Percentiles rank a stretch among this genome's conserved stretches.
These are phyloP conservation scores for Hyaloperonospora arabidopsidis DNA, from an alignment of 352 stramenopile genomes.

Conservation along the genomic window DNA sequence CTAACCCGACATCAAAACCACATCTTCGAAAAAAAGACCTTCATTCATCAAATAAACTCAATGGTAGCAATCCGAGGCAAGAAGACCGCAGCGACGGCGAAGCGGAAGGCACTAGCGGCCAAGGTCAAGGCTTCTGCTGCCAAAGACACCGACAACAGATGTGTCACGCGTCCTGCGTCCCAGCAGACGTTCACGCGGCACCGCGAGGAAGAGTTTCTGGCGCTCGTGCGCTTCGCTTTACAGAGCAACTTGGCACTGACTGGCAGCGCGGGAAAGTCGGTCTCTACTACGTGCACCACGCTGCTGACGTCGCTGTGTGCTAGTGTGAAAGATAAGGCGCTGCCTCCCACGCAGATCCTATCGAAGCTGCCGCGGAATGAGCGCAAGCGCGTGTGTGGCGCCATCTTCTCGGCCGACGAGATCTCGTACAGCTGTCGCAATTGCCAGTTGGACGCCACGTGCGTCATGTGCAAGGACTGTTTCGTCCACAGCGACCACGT, in stretches of 20 bases:
- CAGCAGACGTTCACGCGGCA: slow-evolving; percentile 31
- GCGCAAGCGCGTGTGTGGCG: slow-evolving; percentile 70
- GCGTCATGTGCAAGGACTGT: slow-evolving; percentile 82
- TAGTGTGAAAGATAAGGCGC: slow-evolving; percentile 42
- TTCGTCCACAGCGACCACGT: slow-evolving; percentile 75
- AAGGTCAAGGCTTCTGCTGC: slow-evolving; percentile 17
- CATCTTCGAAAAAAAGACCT: slow-evolving; percentile 9
- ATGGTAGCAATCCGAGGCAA: slow-evolving; percentile 73
- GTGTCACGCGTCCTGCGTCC: slow-evolving; percentile 18
- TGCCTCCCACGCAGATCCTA: slow-evolving; percentile 45
- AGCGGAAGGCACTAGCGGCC: slow-evolving; percentile 34
- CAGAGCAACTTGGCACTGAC: slow-evolving; percentile 32
- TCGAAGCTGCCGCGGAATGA: slow-evolving; percentile 49
- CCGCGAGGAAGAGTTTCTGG: slow-evolving; percentile 41
- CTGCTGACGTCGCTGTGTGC: slow-evolving; percentile 49
- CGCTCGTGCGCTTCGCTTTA: slow-evolving; percentile 41
- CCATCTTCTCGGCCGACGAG: slow-evolving; percentile 80
- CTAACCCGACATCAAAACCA: slow-evolving; percentile 4
- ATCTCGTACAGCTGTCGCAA: slow-evolving; percentile 85
- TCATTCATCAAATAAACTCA: slow-evolving; percentile 5
- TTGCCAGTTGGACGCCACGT: slow-evolving; percentile 80
- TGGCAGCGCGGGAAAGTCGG: slow-evolving; percentile 11
- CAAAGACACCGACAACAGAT: slow-evolving; percentile 20
- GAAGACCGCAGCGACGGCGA: slow-evolving; percentile 59
- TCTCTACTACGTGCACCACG: slow-evolving; percentile 34